phyloP scores from a whole-genome alignment of 2,329 filamentous ascomycete species.

The Apiospora malaysiana region DNA sequence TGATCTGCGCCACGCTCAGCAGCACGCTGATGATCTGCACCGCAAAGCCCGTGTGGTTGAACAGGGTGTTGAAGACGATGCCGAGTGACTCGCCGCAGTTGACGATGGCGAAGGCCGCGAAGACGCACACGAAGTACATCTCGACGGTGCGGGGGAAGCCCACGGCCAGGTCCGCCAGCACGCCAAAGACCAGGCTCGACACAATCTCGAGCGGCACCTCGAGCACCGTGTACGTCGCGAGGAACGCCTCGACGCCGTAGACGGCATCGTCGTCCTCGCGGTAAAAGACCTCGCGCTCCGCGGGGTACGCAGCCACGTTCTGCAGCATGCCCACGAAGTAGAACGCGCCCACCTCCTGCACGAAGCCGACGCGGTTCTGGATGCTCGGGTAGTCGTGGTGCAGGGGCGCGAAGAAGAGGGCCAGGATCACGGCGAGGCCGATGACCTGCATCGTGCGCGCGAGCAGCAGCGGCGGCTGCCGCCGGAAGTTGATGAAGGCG shows the following conservation, averaged over 20 bases:
- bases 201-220: constrained; percentile 76
- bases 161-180: constrained; percentile 68
- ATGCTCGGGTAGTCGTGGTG: constrained; percentile 72
- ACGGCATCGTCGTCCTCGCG: constrained; percentile 76
- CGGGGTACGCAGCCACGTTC: constrained; percentile 76
- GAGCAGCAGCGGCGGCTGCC: constrained; percentile 68
- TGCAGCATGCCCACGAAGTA: constrained; percentile 82
- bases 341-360: constrained; percentile 74
- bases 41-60: constrained; percentile 76
- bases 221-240: constrained; percentile 71
- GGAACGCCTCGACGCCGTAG: constrained; percentile 74
- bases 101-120: constrained; percentile 75
- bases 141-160: constrained; percentile 66
- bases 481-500: constrained; percentile 70
- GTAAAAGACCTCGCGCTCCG: constrained; percentile 77
- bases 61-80: constrained; percentile 81
- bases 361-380: constrained; percentile 75
- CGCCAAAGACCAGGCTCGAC: constrained; percentile 68
- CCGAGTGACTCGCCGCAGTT: constrained; percentile 77
- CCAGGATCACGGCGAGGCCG: constrained; percentile 66
- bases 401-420: constrained; percentile 75
- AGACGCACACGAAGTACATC: constrained; percentile 72
- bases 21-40: constrained; percentile 75
- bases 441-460: constrained; percentile 72
- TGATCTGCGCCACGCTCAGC: constrained; percentile 72